These are phyloP conservation scores for Dryadomyces quercivorus DNA, from an alignment of 2,329 filamentous ascomycete genomes.

Conservation along the genomic window DNA sequence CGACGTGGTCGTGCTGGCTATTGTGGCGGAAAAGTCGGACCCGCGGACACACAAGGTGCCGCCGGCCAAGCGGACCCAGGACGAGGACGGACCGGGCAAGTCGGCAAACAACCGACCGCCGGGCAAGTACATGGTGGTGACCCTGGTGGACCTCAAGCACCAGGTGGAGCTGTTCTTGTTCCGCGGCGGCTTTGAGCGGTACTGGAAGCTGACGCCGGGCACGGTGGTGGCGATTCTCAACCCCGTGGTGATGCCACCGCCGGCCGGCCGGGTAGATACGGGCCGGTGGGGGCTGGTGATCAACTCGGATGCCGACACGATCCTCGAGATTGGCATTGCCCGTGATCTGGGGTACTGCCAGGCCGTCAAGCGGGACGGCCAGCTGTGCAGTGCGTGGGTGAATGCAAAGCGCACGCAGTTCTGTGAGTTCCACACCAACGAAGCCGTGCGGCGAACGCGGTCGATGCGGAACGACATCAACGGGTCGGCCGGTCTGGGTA, in stretches of 20 bases:
- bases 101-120: conserved; percentile 18
- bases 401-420: conserved; percentile 79
- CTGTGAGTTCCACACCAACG: conserved; percentile 86
- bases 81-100: not conserved
- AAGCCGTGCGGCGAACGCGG: conserved; percentile 58
- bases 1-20: conserved; percentile 80
- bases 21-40: conserved; percentile 79
- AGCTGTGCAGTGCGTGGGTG: conserved; percentile 71
- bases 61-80: conserved; percentile 15
- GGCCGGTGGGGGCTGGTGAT: conserved; percentile 79
- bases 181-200: conserved; percentile 76
- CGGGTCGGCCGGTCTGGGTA: conserved; percentile 43
- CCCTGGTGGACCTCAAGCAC: conserved; percentile 77
- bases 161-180: conserved; percentile 90
- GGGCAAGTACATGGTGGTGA: conserved; percentile 88
- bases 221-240: conserved; percentile 89
- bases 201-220: conserved; percentile 89
- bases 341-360: conserved; percentile 86
- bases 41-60: conserved; percentile 48
- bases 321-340: conserved; percentile 77
- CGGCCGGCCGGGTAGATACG: conserved; percentile 59
- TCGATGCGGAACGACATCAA: conserved; percentile 69
- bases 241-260: conserved; percentile 79
- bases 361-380: conserved; percentile 71
- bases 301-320: conserved; percentile 73